These are phyloP conservation scores for Leishmania gerbilli DNA, from an alignment of 208 protist genomes.

Conservation along the genomic window DNA sequence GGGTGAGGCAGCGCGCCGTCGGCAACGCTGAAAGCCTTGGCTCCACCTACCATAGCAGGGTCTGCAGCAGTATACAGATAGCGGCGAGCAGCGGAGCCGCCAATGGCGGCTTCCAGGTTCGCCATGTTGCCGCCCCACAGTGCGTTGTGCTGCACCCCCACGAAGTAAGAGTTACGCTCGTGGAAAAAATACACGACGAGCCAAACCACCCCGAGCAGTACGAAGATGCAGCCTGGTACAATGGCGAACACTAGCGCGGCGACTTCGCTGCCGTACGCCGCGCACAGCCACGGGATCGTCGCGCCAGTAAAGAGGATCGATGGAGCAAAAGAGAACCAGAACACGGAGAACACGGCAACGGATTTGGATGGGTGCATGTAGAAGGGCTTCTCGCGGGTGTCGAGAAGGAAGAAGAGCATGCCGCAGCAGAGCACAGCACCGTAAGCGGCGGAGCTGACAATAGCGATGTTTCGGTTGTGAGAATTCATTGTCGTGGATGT, in stretches of 20 bases:
- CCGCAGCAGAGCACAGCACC: slow-evolving; percentile 40
- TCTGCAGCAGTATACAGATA: background rate
- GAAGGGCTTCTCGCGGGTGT: slow-evolving; percentile 20
- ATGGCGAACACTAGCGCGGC: slow-evolving; percentile 45
- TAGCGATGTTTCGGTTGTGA: slow-evolving; percentile 45
- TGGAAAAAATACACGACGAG: slow-evolving; percentile 19
- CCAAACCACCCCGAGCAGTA: slow-evolving; percentile 35
- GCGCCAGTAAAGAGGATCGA: slow-evolving; percentile 51
- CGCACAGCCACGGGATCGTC: slow-evolving; percentile 53
- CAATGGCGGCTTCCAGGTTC: background rate
- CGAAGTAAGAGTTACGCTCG: background rate
- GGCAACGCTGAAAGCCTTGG: background rate
- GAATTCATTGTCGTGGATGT: slow-evolving; percentile 19
- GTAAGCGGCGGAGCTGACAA: slow-evolving; percentile 54
- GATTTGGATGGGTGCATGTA: slow-evolving; percentile 27
- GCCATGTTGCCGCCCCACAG: background rate
- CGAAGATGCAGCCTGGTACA: slow-evolving; percentile 46
- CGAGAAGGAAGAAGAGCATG: slow-evolving; percentile 41
- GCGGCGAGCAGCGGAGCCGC: background rate
- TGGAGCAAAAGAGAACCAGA: slow-evolving; percentile 47
- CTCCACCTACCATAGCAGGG: background rate
- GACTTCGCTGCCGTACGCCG: slow-evolving; percentile 34
- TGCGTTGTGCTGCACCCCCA: background rate
- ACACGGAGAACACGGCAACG: slow-evolving; percentile 45
- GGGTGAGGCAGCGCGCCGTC: background rate